Conservation (phyloP, 1,284 basidiomycete genomes). For the Ceratobasidium papillatum region DNA sequence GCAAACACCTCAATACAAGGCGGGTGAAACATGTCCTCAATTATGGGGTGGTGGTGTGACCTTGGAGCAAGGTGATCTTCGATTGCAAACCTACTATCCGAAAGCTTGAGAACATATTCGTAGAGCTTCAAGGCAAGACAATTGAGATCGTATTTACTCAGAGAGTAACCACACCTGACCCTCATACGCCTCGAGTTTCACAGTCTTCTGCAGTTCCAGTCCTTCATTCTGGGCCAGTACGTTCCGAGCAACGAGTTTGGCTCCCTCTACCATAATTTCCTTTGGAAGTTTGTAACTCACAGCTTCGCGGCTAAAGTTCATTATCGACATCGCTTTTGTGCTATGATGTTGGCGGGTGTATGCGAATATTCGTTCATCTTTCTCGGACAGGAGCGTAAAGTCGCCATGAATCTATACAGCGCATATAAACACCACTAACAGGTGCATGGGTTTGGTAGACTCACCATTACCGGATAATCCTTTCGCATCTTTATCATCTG, state of each 20-base stretch:
- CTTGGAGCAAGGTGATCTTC: too few species aligned
- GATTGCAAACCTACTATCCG: too few species aligned
- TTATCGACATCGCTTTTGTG: conserved; percentile 55
- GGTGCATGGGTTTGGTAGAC: conserved; percentile 42
- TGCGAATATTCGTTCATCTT: conserved; percentile 63
- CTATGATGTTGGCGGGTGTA: conserved; percentile 59
- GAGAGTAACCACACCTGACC: conserved; percentile 19
- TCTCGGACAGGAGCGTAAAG: conserved; percentile 60
- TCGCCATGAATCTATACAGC: conserved; percentile 62
- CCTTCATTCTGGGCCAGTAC: too few species aligned
- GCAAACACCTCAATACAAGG: too few species aligned
- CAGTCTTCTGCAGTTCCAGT: too few species aligned
- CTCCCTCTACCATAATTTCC: not conserved
- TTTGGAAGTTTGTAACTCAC: conserved; percentile 41
- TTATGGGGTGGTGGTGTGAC: too few species aligned
- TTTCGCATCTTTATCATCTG: conserved; percentile 64
- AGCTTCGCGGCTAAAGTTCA: conserved; percentile 61
- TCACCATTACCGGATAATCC: conserved; percentile 62
- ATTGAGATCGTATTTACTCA: not conserved
- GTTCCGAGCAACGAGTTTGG: not conserved
- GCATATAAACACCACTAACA: not conserved
- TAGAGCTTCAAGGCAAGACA: too few species aligned
- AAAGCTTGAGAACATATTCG: too few species aligned
- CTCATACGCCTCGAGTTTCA: not conserved
- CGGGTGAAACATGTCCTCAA: too few species aligned